Percentiles rank a stretch among this genome's conserved stretches.
Evolutionary conservation across 225 moss, liverwort and hornwort genomes (phyloP).

Genomic region (Ulota crispa): DNA sequence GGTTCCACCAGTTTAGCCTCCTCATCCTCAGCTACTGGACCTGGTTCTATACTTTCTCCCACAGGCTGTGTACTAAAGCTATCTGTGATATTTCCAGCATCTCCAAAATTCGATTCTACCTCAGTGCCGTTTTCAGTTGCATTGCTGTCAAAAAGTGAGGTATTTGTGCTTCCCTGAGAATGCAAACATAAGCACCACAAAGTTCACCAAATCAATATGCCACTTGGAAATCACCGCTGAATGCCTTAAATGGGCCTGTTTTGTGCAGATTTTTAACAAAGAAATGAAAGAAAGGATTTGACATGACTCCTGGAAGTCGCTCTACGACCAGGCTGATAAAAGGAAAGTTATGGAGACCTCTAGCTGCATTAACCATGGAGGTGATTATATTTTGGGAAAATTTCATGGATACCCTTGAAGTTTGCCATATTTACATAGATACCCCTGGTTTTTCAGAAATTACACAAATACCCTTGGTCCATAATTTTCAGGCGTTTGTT

Average conservation of each 20-base stretch:
- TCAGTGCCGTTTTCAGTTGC: neutral
- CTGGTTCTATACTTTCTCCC: neutral
- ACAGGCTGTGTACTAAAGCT: neutral
- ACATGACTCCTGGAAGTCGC: neutral
- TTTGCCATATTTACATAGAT: too few relatives aligned
- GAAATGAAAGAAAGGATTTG: neutral
- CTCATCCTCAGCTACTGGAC: conserved; percentile 1
- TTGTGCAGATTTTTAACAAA: neutral
- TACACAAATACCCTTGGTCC: too few relatives aligned
- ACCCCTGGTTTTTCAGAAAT: too few relatives aligned
- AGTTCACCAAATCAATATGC: neutral
- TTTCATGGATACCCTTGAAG: too few relatives aligned
- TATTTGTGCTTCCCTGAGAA: conserved; percentile 6
- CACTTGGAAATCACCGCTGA: neutral
- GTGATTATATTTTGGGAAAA: neutral
- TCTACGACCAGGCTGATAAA: neutral
- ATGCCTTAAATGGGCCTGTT: neutral
- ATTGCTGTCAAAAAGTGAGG: neutral
- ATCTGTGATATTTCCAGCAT: neutral
- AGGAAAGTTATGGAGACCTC: neutral
- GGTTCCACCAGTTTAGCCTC: neutral
- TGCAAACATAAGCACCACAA: neutral
- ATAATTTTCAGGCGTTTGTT: too few relatives aligned
- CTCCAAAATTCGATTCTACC: neutral
- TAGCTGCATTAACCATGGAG: neutral